These are phyloP conservation scores for Fusarium equiseti DNA, from an alignment of 2,329 filamentous ascomycete genomes.

Conservation along the genomic window DNA sequence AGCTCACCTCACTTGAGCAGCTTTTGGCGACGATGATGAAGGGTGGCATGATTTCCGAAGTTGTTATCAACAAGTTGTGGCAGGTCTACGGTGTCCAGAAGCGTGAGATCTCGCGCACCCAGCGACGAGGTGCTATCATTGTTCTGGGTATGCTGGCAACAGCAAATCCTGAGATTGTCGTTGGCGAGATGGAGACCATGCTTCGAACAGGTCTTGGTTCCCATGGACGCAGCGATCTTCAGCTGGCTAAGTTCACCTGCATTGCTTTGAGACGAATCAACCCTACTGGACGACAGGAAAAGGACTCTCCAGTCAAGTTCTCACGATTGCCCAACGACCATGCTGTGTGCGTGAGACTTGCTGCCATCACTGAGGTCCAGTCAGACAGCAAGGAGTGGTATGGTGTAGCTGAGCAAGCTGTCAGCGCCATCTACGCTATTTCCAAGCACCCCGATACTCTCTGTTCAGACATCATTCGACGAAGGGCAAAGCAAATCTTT, in stretches of 20 bases:
- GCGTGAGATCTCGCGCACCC: slow-evolving; percentile 90
- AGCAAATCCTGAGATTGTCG: slow-evolving; percentile 90
- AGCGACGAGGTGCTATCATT: slow-evolving; percentile 93
- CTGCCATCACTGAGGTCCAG: slow-evolving; percentile 84
- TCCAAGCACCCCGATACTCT: slow-evolving; percentile 94
- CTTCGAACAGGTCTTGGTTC: slow-evolving; percentile 87
- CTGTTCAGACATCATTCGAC: slow-evolving; percentile 89
- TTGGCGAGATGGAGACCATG: slow-evolving; percentile 95
- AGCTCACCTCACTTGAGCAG: slow-evolving; percentile 95
- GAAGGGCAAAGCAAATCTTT: slow-evolving; percentile 88
- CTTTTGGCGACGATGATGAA: slow-evolving; percentile 98
- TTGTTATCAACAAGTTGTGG: slow-evolving; percentile 93
- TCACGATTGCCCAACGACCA: slow-evolving; percentile 92
- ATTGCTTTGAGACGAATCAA: slow-evolving; percentile 93
- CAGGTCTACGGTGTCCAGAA: slow-evolving; percentile 96
- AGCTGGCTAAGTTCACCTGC: slow-evolving; percentile 94
- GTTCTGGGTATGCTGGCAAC: slow-evolving; percentile 96
- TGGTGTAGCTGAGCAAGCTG: slow-evolving; percentile 94
- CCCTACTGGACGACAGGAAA: slow-evolving; percentile 82
- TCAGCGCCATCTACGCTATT: slow-evolving; percentile 93
- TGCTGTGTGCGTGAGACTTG: slow-evolving; percentile 83
- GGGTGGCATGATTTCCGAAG: slow-evolving; percentile 84
- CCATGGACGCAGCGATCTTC: slow-evolving; percentile 84
- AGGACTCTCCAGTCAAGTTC: slow-evolving; percentile 75
- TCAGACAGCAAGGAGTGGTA: slow-evolving; percentile 97